Percentiles rank a stretch among this genome's conserved stretches.
Evolutionary conservation across 768 basidiomycete genomes (phyloP).

Genomic region (Scleroderma bovista): DNA sequence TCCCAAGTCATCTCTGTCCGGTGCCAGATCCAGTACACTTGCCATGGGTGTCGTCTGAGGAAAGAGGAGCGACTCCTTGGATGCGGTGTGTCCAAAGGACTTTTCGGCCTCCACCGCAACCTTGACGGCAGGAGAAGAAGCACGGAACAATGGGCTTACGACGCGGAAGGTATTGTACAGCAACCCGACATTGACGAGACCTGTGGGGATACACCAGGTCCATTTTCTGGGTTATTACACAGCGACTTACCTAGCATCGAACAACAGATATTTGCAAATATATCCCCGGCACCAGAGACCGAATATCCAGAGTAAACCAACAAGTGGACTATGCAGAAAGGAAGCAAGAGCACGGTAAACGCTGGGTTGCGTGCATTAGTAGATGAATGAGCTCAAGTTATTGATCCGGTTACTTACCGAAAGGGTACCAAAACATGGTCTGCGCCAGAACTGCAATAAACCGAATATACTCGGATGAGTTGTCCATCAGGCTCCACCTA

Average conservation of each 20-base stretch:
- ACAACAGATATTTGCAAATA: conserved; percentile 48
- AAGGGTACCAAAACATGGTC: conserved; percentile 69
- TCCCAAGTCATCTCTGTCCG: background rate
- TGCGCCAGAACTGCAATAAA: conserved; percentile 59
- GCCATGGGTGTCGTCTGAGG: conserved; percentile 4
- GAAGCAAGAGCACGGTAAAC: conserved; percentile 54
- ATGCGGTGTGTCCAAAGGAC: conserved; percentile 21
- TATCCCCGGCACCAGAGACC: conserved; percentile 41
- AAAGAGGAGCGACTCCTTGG: conserved; percentile 14
- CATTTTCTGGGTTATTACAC: background rate
- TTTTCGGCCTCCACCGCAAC: conserved; percentile 8
- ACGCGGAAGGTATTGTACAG: conserved; percentile 66
- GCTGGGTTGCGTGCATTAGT: conserved; percentile 32
- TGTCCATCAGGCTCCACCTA: conserved; percentile 34
- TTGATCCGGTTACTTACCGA: conserved; percentile 37
- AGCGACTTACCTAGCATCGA: conserved; percentile 47
- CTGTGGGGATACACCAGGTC: conserved; percentile 28
- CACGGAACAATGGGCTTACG: conserved; percentile 47
- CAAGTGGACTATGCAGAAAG: conserved; percentile 49
- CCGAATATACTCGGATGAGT: conserved; percentile 46
- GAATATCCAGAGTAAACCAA: conserved; percentile 41
- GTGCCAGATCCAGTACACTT: background rate
- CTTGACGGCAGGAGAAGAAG: conserved; percentile 4
- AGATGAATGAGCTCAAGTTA: background rate
- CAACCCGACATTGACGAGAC: conserved; percentile 58